Evolutionary conservation across 495 filamentous ascomycete genomes (phyloP), one percentile per base, ranked within the genome.

Genomic region (Penicillium flavigenum): DNA sequence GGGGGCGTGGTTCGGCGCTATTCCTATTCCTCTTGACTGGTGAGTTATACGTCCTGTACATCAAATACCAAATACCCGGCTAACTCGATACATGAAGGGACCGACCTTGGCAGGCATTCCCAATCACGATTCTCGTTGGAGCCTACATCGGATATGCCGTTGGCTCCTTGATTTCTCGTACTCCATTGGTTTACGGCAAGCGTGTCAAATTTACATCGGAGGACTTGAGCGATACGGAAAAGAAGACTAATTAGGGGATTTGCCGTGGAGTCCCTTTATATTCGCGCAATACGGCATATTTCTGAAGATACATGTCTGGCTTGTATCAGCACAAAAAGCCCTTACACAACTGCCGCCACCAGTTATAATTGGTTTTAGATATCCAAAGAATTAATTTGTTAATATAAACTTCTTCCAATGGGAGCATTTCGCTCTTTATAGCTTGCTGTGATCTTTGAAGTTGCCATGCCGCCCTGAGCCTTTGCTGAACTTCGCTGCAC

Each of bases 51-150:
- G 29, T 60, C 46, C 61, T 57, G 49, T 45, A 44, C 57, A 29
- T 2, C 57, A 42, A 12, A 3, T 42, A 38, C 24, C 41, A 16
- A 41, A 36, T 8, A 14, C 41, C 47, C 55, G 58, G 56, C 60
- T 63, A 34, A 63, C 31, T 47, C 51, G 26, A 11, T 47, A 44
- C 22, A 17, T 47, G 14, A 62, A 86, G 84, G 86, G 87, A 90
- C 66, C 86, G 94, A 20, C 92, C 96, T 61, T 98, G 94, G 94
- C 94, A 98, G 81, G 90, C 88, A 69, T 98, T 91, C 86, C 94
- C 94, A 3, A 88, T 98, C 32, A 98, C 94, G 0, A 89, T 98
- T 52, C 66, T 92, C 2, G 79, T 79, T 1, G 89, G 89, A 9
- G 84, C 83, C 11, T 91, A 90, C 73, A 63, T 83, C 19, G 89